Conservation (phyloP, 768 basidiomycete species). For the Tylopilus cervinicoccineus region DNA sequence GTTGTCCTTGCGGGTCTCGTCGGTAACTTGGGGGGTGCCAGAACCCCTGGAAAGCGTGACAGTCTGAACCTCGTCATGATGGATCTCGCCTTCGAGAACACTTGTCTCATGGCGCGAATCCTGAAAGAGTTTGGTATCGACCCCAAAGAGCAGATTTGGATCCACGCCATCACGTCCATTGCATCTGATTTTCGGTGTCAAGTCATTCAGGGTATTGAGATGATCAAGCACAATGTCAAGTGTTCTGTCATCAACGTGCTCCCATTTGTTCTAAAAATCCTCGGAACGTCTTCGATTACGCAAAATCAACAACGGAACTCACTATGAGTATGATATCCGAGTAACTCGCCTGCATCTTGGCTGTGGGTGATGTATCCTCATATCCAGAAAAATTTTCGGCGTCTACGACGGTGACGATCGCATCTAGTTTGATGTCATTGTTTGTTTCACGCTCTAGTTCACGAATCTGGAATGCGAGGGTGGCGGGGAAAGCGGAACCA, state of each 20-base stretch:
- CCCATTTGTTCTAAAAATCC: constrained; percentile 77
- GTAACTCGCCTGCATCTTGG: constrained; percentile 93
- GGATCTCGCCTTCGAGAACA: constrained; percentile 29
- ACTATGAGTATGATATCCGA: constrained; percentile 88
- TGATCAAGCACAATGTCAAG: constrained; percentile 85
- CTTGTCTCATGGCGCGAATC: constrained; percentile 8
- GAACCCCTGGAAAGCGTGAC: constrained; percentile 55
- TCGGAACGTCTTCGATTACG: constrained; percentile 5
- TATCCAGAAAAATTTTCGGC: constrained; percentile 92
- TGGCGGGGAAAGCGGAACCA: constrained; percentile 94
- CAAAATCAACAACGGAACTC: constrained; percentile 25
- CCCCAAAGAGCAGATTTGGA: constrained; percentile 80
- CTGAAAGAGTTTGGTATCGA: constrained; percentile 77
- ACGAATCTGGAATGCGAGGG: constrained; percentile 90
- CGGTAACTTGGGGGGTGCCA: constrained; percentile 5
- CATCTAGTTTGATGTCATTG: constrained; percentile 77
- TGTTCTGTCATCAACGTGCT: constrained; percentile 71
- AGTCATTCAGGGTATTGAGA: constrained; percentile 84
- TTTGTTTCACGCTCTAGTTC: constrained; percentile 79
- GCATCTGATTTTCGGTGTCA: constrained; percentile 80
- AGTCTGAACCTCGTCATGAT: constrained; percentile 87
- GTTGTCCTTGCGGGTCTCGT: constrained; percentile 2
- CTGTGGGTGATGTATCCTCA: constrained; percentile 88
- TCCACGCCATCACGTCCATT: constrained; percentile 62
- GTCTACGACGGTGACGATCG: constrained; percentile 87